Percentiles rank a stretch among this genome's conserved stretches.
Evolutionary conservation across 2,329 filamentous ascomycete genomes (phyloP).

Genomic region (Verticillium albo-atrum): DNA sequence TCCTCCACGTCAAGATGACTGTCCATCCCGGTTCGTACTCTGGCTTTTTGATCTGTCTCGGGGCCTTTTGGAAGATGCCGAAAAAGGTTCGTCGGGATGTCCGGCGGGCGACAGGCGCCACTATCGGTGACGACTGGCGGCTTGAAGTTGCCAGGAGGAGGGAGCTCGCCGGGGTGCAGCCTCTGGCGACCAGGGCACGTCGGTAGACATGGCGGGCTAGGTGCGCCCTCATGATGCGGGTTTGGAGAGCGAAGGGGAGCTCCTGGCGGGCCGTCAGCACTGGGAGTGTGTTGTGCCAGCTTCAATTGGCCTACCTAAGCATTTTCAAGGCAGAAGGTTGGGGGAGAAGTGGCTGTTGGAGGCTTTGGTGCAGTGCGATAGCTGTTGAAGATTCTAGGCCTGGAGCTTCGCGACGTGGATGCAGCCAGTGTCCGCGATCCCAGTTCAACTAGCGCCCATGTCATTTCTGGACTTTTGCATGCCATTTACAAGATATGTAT

Average conservation of each 20-base stretch:
- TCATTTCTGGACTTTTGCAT: not conserved
- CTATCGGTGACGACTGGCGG: slow-evolving; percentile 19
- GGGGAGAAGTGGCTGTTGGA: not conserved
- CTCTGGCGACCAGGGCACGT: slow-evolving; percentile 27
- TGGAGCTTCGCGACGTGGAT: not conserved
- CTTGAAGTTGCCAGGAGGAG: slow-evolving; percentile 19
- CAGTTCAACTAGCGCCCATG: not conserved
- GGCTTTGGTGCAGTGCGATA: not conserved
- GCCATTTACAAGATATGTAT: not conserved
- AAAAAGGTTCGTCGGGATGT: slow-evolving; percentile 47
- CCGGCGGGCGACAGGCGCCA: slow-evolving; percentile 16
- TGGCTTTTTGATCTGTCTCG: slow-evolving; percentile 55
- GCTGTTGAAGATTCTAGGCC: not conserved
- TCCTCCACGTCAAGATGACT: slow-evolving; percentile 64
- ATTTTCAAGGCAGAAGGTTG: not conserved
- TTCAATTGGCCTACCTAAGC: not conserved
- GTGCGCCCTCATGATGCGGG: slow-evolving; percentile 37
- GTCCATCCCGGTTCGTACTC: slow-evolving; percentile 68
- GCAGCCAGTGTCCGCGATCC: not conserved
- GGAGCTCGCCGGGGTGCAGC: slow-evolving; percentile 27
- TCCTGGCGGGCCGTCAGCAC: not conserved
- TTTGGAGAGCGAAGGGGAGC: not conserved
- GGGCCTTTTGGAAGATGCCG: slow-evolving; percentile 55
- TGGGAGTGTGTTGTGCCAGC: not conserved
- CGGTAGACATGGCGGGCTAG: slow-evolving; percentile 40